These are phyloP conservation scores for Exophiala sp. DNA, from an alignment of 2,329 filamentous ascomycete genomes.

Conservation along the genomic window DNA sequence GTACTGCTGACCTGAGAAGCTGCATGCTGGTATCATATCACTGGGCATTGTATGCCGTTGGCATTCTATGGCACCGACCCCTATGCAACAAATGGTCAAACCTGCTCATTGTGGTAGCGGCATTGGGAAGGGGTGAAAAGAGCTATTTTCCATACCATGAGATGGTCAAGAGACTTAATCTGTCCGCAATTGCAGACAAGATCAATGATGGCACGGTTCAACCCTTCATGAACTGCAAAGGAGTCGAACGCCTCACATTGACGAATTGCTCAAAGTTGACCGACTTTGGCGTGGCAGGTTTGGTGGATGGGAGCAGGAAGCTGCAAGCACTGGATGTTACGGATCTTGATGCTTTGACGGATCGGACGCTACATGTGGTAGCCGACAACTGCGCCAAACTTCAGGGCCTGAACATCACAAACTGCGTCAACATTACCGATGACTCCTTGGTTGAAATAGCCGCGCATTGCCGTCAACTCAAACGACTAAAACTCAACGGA, in stretches of 20 bases:
- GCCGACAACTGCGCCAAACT: constrained; percentile 78
- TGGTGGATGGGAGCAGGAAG: constrained; percentile 74
- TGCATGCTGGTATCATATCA: constrained; percentile 93
- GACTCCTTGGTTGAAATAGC: constrained; percentile 79
- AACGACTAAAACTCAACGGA: constrained; percentile 92
- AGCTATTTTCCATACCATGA: constrained; percentile 80
- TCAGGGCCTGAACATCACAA: constrained; percentile 89
- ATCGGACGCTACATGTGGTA: constrained; percentile 72
- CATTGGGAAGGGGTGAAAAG: constrained; percentile 62
- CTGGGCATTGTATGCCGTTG: constrained; percentile 90
- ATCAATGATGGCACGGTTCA: constrained; percentile 87
- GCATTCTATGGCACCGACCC: constrained; percentile 90
- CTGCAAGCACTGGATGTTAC: constrained; percentile 90
- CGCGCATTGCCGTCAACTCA: constrained; percentile 77
- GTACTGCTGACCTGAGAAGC: constrained; percentile 71
- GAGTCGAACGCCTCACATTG: constrained; percentile 86
- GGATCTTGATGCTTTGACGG: constrained; percentile 73
- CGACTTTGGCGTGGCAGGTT: constrained; percentile 74
- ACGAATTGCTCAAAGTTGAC: constrained; percentile 85
- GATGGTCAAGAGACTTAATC: constrained; percentile 86
- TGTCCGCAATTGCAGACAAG: constrained; percentile 70
- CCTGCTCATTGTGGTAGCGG: constrained; percentile 74
- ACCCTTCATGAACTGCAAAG: constrained; percentile 78
- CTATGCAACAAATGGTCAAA: constrained; percentile 84
- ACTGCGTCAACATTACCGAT: constrained; percentile 79